Base-by-base conservation (phyloP, 129 eudicot genomes). In the Artemisia tridentata region DNA sequence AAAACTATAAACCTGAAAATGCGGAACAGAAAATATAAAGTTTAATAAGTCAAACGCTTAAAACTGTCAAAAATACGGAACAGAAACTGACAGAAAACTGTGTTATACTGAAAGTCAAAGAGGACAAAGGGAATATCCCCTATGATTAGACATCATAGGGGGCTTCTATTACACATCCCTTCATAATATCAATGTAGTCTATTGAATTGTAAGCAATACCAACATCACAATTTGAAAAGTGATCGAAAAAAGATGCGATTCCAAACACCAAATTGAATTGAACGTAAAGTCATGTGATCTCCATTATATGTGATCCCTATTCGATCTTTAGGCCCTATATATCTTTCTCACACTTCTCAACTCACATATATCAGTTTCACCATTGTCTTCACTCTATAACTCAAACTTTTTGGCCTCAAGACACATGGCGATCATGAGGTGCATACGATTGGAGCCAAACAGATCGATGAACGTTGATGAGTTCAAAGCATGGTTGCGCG, bases 401-500 rank as follows among this genome's bases (percentile, higher is more conserved):
- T 16, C 3, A 20, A 27, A 6, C 9, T 45, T 43, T 38, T 27
- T 54, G 19, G 46, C 19, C 17, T 55, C 51, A 17, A 48, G 15
- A 63, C 49, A 65, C 43, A 84, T 84, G 88, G 88, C 88, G 5
- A 77, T 84, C 56, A 80, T 78, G 81, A 46, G 79, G 48, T 80
- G 85, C 67, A 55, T 80, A 51, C 72, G 76, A 0, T 29, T 80
- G 51, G 80, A 84, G 60, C 85, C 88, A 3, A 84, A 66, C 23
- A 56, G 75, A 69, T 83, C 81, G 11, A 83, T 86, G 91, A 80
- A 81, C 0, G 78, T 80, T 21, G 84, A 83, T 11, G 91, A 86
- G 43, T 86, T 86, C 81, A 83, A 75, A 73, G 84, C 76, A 19
- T 86, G 91, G 91, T 71, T 86, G 25, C 75, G 84, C 38, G 64